Evolutionary conservation across 139 green algal species (phyloP).

Genomic region (Micromonas pusilla): DNA sequence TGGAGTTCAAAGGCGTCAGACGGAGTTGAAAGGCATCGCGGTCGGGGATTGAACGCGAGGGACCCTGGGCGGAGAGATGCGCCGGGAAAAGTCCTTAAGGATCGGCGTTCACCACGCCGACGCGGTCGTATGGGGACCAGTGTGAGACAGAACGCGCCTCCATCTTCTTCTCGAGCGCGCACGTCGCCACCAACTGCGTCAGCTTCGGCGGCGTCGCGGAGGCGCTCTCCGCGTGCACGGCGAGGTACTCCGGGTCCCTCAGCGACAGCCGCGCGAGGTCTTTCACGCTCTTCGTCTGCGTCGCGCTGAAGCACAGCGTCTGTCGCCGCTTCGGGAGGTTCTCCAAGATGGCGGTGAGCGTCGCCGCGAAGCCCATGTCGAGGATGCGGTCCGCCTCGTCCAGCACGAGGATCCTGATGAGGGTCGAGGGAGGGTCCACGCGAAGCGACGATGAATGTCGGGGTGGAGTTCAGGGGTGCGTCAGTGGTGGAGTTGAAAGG

Average conservation of each 20-base stretch:
- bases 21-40: too few species aligned
- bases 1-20: too few species aligned
- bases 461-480: too few species aligned
- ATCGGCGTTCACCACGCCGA: too few species aligned
- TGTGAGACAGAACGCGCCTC: too few species aligned
- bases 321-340: slow-evolving; percentile 78
- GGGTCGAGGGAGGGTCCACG: too few species aligned
- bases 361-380: slow-evolving; percentile 88
- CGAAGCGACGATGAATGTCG: too few species aligned
- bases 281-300: slow-evolving; percentile 51
- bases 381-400: slow-evolving; percentile 96
- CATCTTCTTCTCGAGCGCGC: slow-evolving; percentile 73
- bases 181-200: slow-evolving; percentile 62
- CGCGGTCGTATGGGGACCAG: too few species aligned
- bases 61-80: too few species aligned
- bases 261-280: slow-evolving; percentile 67
- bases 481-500: too few species aligned
- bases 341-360: slow-evolving; percentile 87
- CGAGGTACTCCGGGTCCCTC: slow-evolving; percentile 76
- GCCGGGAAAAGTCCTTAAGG: too few species aligned
- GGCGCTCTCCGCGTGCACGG: slow-evolving; percentile 76
- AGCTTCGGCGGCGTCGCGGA: slow-evolving; percentile 82
- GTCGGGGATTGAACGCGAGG: too few species aligned
- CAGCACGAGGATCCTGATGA: slow-evolving; percentile 81
- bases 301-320: slow-evolving; percentile 84